These are phyloP conservation scores for Emergomyces pasteurianus DNA, from an alignment of 2,329 filamentous ascomycete genomes.

Conservation along the genomic window DNA sequence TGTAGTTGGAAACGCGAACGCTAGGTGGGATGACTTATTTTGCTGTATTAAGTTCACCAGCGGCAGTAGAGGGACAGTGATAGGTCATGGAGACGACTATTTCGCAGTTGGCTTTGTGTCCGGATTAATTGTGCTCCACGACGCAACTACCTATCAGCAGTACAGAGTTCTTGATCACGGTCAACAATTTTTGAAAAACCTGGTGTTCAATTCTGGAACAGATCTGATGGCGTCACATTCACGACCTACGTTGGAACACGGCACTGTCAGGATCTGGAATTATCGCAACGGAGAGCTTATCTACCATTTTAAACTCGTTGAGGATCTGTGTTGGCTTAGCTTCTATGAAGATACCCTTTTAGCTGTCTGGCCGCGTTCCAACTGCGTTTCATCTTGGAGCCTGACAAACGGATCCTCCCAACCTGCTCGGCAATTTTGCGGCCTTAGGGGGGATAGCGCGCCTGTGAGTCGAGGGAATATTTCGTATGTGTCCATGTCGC, in stretches of 20 bases:
- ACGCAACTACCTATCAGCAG: constrained; percentile 15
- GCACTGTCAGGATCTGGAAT: constrained; percentile 21
- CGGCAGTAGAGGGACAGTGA: constrained; percentile 11
- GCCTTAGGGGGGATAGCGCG: constrained; percentile 5
- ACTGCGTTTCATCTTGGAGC: constrained; percentile 19
- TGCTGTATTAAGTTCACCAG: constrained; percentile 18
- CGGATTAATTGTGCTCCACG: constrained; percentile 14
- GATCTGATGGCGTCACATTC: constrained; percentile 20
- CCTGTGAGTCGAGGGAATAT: constrained; percentile 12
- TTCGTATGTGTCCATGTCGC: constrained; percentile 16
- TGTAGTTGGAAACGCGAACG: constrained; percentile 14
- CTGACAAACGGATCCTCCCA: constrained; percentile 12
- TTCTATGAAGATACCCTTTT: constrained; percentile 20
- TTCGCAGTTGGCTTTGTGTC: constrained; percentile 15
- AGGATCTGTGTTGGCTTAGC: constrained; percentile 14
- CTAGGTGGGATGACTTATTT: constrained; percentile 23
- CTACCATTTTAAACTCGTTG: constrained; percentile 12
- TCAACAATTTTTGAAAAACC: constrained; percentile 17
- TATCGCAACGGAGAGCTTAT: constrained; percentile 16
- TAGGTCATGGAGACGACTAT: constrained; percentile 10
- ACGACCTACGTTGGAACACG: not conserved
- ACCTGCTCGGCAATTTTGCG: constrained; percentile 15
- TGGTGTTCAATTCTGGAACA: constrained; percentile 17
- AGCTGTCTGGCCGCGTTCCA: constrained; percentile 15
- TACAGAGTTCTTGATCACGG: constrained; percentile 17